Conservation (phyloP, 2,329 filamentous ascomycete genomes). For the Lachnellula hyalina region DNA sequence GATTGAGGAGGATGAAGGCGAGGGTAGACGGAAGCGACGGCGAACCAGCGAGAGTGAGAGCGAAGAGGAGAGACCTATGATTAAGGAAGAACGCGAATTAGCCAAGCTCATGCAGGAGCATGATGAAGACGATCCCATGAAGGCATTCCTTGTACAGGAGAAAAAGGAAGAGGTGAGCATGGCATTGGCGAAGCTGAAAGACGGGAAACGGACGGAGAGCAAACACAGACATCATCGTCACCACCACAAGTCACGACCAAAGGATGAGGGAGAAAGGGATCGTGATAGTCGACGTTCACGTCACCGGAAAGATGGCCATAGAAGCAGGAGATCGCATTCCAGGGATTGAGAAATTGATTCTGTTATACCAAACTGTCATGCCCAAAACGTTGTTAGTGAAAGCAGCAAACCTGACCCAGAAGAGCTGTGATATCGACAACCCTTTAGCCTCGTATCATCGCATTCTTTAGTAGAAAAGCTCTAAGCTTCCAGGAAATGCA, state of each 20-base stretch:
- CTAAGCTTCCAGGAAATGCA: too few species aligned
- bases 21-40: conserved; percentile 39
- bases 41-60: conserved; percentile 35
- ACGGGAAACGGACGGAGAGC: conserved; percentile 16
- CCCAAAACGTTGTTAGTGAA: neutral
- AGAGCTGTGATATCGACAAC: too few species aligned
- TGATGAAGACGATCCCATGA: conserved; percentile 98
- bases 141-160: conserved; percentile 79
- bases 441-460: too few species aligned
- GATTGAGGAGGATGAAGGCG: conserved; percentile 33
- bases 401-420: neutral
- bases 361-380: neutral
- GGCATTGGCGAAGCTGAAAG: conserved; percentile 53
- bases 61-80: conserved; percentile 49
- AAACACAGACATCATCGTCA: conserved; percentile 23
- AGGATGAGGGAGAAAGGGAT: conserved; percentile 8
- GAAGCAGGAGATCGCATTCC: conserved; percentile 16
- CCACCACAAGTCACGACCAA: conserved; percentile 21
- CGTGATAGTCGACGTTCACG: conserved; percentile 8
- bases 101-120: conserved; percentile 69
- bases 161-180: conserved; percentile 83
- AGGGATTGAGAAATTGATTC: conserved; percentile 8
- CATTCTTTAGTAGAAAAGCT: too few species aligned
- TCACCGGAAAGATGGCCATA: conserved; percentile 13
- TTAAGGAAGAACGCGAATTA: conserved; percentile 80